phyloP scores from a whole-genome alignment of 495 filamentous ascomycete species.

The Penicillium coffeae region DNA sequence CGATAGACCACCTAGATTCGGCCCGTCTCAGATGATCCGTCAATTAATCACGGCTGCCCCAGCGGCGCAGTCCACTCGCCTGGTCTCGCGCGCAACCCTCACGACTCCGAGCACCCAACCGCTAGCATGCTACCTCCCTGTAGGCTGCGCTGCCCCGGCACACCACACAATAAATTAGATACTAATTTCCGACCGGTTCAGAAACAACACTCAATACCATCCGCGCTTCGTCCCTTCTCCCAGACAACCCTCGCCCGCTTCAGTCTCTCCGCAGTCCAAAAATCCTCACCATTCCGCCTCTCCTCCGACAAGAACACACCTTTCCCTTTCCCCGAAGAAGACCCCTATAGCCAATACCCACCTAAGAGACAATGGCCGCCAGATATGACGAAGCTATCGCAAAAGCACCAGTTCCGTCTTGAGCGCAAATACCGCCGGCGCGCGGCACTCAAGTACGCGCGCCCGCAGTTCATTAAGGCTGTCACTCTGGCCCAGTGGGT shows the following conservation, averaged over 20 bases:
- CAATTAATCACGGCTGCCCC: conserved; percentile 16
- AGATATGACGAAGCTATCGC: conserved; percentile 75
- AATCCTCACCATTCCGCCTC: conserved; percentile 38
- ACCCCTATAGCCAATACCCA: conserved; percentile 57
- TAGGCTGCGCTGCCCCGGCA: not conserved
- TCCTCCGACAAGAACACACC: conserved; percentile 22
- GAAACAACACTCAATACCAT: not conserved
- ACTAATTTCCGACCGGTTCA: not conserved
- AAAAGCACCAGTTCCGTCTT: conserved; percentile 76
- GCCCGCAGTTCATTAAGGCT: conserved; percentile 70
- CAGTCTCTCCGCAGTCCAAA: conserved; percentile 8
- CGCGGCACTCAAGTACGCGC: conserved; percentile 64
- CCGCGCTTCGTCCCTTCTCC: conserved; percentile 13
- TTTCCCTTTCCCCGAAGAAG: conserved; percentile 14
- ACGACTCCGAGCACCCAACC: conserved; percentile 7
- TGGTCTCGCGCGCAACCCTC: conserved; percentile 4
- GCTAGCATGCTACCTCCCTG: conserved; percentile 8
- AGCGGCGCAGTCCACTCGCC: conserved; percentile 16
- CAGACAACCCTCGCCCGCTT: conserved; percentile 16
- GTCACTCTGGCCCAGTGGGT: conserved; percentile 68
- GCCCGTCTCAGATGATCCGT: conserved; percentile 9
- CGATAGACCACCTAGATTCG: not conserved
- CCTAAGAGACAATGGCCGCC: conserved; percentile 92
- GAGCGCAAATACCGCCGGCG: conserved; percentile 64
- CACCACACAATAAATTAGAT: not conserved